Percentiles rank a stretch among this genome's conserved stretches.
These are phyloP conservation scores for Cordyceps militaris DNA, from an alignment of 2,329 filamentous ascomycete species.

Conservation along the genomic window DNA sequence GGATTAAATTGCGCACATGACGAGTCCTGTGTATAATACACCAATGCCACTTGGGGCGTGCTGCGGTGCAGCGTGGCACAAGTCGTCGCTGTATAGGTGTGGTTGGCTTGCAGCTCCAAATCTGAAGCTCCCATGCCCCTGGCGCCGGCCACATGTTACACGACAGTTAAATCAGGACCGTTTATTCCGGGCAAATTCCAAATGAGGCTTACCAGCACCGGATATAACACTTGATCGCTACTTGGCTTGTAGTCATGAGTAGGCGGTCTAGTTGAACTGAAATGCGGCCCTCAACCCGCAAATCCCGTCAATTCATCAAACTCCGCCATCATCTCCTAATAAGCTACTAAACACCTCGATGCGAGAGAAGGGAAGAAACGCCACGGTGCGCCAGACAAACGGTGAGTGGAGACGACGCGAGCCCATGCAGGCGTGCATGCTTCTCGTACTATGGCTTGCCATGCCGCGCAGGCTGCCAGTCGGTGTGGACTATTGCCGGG, in stretches of 20 bases:
- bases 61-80: neutral
- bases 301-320: neutral
- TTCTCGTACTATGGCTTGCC: neutral
- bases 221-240: no score
- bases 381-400: neutral
- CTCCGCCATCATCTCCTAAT: neutral
- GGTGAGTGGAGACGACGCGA: neutral
- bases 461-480: conserved; percentile 3
- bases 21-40: neutral
- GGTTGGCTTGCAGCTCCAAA: neutral
- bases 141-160: neutral
- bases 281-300: neutral
- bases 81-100: neutral
- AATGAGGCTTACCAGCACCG: no score
- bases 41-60: neutral
- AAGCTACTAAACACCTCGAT: no score
- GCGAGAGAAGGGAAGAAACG: neutral
- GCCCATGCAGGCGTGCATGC: conserved; percentile 8
- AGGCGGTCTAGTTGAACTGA: no score
- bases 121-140: neutral
- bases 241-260: no score
- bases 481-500: conserved; percentile 5
- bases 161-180: neutral
- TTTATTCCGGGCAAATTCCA: neutral
- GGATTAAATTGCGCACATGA: neutral